These are phyloP conservation scores for Sphaerobolus stellatus DNA, from an alignment of 1,284 basidiomycete species.

Conservation along the genomic window DNA sequence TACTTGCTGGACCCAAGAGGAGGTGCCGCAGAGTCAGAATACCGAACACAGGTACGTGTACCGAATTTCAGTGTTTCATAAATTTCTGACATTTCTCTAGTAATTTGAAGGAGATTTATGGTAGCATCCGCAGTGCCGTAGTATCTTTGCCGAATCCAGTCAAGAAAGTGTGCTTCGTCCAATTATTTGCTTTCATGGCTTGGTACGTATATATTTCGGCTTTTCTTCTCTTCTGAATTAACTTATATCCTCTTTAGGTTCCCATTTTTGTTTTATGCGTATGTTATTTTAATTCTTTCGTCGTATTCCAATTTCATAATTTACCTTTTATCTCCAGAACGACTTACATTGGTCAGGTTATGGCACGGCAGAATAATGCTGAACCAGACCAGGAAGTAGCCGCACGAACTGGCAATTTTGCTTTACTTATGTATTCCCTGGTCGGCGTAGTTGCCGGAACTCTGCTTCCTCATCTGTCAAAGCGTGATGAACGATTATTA, in stretches of 20 bases:
- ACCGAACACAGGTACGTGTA: not conserved
- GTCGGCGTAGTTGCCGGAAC: slow-evolving; percentile 85
- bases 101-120: slow-evolving; percentile 58
- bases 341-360: slow-evolving; percentile 88
- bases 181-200: slow-evolving; percentile 90
- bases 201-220: slow-evolving; percentile 52
- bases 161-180: slow-evolving; percentile 86
- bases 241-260: slow-evolving; percentile 55
- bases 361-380: slow-evolving; percentile 71
- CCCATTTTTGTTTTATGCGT: slow-evolving; percentile 92
- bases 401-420: slow-evolving; percentile 83
- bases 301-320: slow-evolving; percentile 4
- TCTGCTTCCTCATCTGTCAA: slow-evolving; percentile 78
- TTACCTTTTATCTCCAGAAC: slow-evolving; percentile 49
- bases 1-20: slow-evolving; percentile 81
- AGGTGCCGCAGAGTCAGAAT: slow-evolving; percentile 59
- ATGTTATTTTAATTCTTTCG: slow-evolving; percentile 25
- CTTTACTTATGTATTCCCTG: slow-evolving; percentile 78
- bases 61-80: slow-evolving; percentile 15
- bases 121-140: slow-evolving; percentile 75
- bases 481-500: slow-evolving; percentile 75
- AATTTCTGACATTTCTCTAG: slow-evolving; percentile 16
- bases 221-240: not conserved
- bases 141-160: slow-evolving; percentile 79
- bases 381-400: slow-evolving; percentile 81